Base-by-base conservation (phyloP, 1,139 yeast species). In the Schwanniomyces etchellsii region DNA sequence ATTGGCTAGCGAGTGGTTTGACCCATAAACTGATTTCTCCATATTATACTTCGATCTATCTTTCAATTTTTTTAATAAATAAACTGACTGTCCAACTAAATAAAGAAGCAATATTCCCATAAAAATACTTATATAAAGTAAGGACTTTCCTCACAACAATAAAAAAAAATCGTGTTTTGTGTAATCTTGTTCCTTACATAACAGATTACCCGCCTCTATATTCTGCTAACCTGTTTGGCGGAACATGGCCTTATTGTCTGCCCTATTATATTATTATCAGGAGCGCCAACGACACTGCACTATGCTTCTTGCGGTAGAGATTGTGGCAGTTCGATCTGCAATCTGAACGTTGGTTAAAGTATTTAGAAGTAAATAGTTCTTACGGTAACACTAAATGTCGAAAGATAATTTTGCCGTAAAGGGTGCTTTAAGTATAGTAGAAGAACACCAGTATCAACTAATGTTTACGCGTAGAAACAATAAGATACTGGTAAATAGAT, bases 1-100 rank as follows among this genome's bases (percentile, higher is more conserved):
- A 69, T 86, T 86, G 47, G 77, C 81, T 31, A 81, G 48, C 33
- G 68, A 58, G 23, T 60, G 45, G 13, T 35, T 31, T 9, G 32
- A 27, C n/a, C 48, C 31, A 30, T 53, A 51, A 18, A 48, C 45
- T 24, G 53, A 47, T 38, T 59, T 60, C 32, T 64, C 70, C 70
- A 64, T 61, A 35, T 23, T 26, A 22, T 14, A 20, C 27, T 27
- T 36, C 37, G 39, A 44, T 48, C 55, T 48, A 18, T 18, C n/a
- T 18, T n/a, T 18, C n/a, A n/a, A 18, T 37, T 41, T 48, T 35
- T 49, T 54, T 26, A 57, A 34, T 13, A 60, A 40, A 47, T 64
- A 66, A 33, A 57, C 35, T 22, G 49, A 36, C 47, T 66, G 71
- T 36, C 61, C 58, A 29, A 64, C 37, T 30, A 66, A 44, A 43